Evolutionary conservation across 208 protist species (phyloP).

Genomic region (Trypanosoma brucei): DNA sequence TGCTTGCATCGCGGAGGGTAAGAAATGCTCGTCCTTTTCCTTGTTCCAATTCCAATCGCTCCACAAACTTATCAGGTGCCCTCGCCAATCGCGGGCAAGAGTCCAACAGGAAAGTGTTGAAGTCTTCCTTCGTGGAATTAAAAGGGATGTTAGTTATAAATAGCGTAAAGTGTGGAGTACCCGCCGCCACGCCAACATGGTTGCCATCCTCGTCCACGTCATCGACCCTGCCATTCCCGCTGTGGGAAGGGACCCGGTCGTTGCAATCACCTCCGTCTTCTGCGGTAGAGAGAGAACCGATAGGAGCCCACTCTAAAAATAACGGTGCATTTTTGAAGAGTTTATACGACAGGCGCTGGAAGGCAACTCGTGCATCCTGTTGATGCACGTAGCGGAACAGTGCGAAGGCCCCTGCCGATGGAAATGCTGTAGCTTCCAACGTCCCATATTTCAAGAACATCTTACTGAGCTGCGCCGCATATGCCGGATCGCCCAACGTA

Average conservation of each 20-base stretch:
- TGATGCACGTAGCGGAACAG: slow-evolving; percentile 71
- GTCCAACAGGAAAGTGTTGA: slow-evolving; percentile 68
- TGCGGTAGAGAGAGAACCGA: slow-evolving; percentile 58
- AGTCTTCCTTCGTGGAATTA: slow-evolving; percentile 64
- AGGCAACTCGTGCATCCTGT: slow-evolving; percentile 89
- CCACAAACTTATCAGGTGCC: slow-evolving; percentile 89
- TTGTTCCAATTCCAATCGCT: slow-evolving; percentile 68
- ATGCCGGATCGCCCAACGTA: slow-evolving; percentile 36
- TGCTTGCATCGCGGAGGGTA: slow-evolving; percentile 43
- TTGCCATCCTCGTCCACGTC: slow-evolving; percentile 12
- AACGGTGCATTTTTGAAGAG: slow-evolving; percentile 92
- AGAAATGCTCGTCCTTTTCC: slow-evolving; percentile 97
- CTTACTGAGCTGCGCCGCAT: slow-evolving; percentile 53
- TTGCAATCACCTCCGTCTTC: slow-evolving; percentile 11
- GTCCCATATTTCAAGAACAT: slow-evolving; percentile 68
- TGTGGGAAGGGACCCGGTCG: neutral
- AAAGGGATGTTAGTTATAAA: slow-evolving; percentile 89
- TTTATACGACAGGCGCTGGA: slow-evolving; percentile 93
- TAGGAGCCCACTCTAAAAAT: slow-evolving; percentile 98
- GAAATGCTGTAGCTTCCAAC: slow-evolving; percentile 69
- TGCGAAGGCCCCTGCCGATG: slow-evolving; percentile 55
- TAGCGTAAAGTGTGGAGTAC: slow-evolving; percentile 57
- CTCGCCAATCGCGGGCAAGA: slow-evolving; percentile 90
- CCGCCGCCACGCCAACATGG: neutral
- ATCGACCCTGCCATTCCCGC: slow-evolving; percentile 10